Conservation (phyloP, 306 rosid species). For the Morella rubra region DNA sequence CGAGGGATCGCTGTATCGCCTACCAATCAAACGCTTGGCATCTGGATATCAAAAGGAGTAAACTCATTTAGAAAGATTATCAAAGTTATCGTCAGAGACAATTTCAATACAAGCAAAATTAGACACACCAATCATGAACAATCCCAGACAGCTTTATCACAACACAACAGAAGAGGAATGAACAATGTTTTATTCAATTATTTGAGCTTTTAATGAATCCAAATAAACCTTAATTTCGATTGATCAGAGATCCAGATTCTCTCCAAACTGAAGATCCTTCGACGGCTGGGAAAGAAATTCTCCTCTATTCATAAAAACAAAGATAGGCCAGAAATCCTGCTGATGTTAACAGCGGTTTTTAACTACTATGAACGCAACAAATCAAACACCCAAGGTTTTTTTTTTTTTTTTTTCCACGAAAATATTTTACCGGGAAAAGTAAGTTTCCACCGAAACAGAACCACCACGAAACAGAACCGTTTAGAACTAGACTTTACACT, state of each 20-base stretch:
- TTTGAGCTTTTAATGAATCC: not conserved
- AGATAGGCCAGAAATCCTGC: not conserved
- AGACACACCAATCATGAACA: not conserved
- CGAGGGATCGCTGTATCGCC: slow-evolving; percentile 36
- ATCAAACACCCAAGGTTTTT: not conserved
- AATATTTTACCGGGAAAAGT: too few species aligned
- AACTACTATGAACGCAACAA: not conserved
- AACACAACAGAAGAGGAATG: not conserved
- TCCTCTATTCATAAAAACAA: not conserved
- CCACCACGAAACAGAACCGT: not conserved
- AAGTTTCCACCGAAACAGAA: not conserved
- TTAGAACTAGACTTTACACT: not conserved
- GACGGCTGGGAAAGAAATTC: not conserved
- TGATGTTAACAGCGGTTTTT: not conserved
- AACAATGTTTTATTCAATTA: too few species aligned
- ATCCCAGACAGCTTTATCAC: not conserved
- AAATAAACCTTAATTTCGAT: not conserved
- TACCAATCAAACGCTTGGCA: slow-evolving; percentile 56
- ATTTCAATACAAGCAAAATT: not conserved
- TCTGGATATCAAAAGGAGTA: slow-evolving; percentile 21
- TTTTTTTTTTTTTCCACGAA: too few species aligned
- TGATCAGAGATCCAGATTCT: not conserved
- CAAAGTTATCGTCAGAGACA: not conserved
- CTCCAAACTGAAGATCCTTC: not conserved
- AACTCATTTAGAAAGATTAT: not conserved